Base-by-base conservation (phyloP, 2,329 filamentous ascomycete species). In the Arthroderma sp. region DNA sequence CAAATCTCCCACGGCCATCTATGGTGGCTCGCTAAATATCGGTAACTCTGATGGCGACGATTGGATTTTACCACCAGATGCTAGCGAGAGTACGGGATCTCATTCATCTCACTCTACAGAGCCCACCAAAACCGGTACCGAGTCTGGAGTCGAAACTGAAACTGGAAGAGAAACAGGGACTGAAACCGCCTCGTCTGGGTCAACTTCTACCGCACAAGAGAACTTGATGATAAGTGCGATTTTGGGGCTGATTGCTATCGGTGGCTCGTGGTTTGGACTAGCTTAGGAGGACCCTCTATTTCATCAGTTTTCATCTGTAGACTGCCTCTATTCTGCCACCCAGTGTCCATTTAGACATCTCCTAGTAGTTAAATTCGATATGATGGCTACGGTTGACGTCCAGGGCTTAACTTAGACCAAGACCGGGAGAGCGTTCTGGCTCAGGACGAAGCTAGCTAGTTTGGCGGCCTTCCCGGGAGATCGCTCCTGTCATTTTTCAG, bases 1-100 rank as follows among this genome's bases (percentile, higher is more conserved):
- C 40, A 40, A 40, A 9, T 29, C 28, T 6, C 44, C 47, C n/a
- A 47, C 44, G 8, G 29, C 38, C 5, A 46, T 49, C 37, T 31
- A 42, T n/a, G 47, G 47, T 15, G 47, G 47, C 6, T 33, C 38
- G 4, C 32, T 49, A 3, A 46, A 29, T n/a, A 34, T 46, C 22
- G 34, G 30, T 6, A 44, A 37, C 6, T 34, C 27, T 31, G 27
- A 42, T 11, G 43, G 40, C 28, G 28, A 29, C 15, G 38, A 29
- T 15, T 15, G 8, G 36, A 10, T 34, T 34, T 11, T 8, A 9
- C 32, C 32, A 3, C 8, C 32, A 34, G 32, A 8, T 9, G 32
- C 32, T 34, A 22, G 15, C 15, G 15, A 3, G 15, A 22, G 15
- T 3, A n/a, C 31, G 4, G 41, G 30, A 36, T 15, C 41, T n/a